Percentiles rank a stretch among this genome's conserved stretches.
These are phyloP conservation scores for Jaltomata sinuosa DNA, from an alignment of 257 asterid genomes.

Conservation along the genomic window DNA sequence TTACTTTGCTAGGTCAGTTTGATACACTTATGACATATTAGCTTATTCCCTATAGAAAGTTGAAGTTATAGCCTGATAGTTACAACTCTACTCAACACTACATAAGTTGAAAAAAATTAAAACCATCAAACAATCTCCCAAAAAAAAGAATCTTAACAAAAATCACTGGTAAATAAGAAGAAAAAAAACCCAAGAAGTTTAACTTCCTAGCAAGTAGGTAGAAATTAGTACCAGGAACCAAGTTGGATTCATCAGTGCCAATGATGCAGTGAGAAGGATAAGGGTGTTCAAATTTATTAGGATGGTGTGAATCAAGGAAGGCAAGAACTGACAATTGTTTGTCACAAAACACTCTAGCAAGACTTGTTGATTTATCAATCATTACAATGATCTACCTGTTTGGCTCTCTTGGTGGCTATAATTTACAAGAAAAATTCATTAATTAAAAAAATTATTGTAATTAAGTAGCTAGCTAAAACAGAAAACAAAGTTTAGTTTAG, in stretches of 20 bases:
- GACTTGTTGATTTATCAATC: conserved; percentile 48
- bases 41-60: neutral
- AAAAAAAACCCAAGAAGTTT: too few species aligned
- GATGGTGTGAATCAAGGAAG: conserved; percentile 51
- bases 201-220: neutral
- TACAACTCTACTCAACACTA: neutral
- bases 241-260: conserved; percentile 52
- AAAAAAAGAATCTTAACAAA: too few species aligned
- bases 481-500: too few species aligned
- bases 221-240: conserved; percentile 48
- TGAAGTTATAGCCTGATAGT: neutral
- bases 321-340: conserved; percentile 58
- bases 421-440: neutral
- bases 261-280: conserved; percentile 60
- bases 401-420: conserved; percentile 53
- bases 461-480: neutral
- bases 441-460: neutral
- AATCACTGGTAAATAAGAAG: too few species aligned
- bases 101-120: too few species aligned
- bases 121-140: neutral
- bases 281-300: conserved; percentile 53
- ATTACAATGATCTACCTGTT: conserved; percentile 41
- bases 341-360: conserved; percentile 46
- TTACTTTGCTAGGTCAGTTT: neutral
- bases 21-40: neutral